Evolutionary conservation across 441 rosid species (phyloP).

Genomic region (Geranium incanum): DNA sequence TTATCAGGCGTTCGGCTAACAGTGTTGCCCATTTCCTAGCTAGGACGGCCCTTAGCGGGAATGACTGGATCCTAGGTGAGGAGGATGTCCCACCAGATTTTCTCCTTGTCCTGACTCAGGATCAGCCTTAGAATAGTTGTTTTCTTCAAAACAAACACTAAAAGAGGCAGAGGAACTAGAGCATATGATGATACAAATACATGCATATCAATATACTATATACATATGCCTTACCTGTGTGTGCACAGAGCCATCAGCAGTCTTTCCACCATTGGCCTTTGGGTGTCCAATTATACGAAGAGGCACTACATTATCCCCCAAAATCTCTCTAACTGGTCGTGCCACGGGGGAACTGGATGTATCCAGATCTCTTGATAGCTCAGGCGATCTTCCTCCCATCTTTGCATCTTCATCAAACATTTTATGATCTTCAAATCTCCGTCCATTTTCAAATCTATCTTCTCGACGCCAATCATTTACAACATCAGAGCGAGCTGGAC

Average conservation of each 20-base stretch:
- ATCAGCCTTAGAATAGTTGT: no score
- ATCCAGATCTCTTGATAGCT: constrained; percentile 49
- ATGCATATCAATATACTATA: neutral
- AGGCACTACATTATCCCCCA: constrained; percentile 78
- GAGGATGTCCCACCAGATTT: no score
- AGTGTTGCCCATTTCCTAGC: no score
- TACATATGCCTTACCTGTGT: constrained; percentile 46
- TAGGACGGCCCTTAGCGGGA: no score
- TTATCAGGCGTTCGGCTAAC: no score
- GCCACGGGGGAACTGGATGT: constrained; percentile 67
- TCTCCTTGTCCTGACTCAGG: no score
- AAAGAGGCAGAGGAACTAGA: no score
- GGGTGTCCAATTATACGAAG: constrained; percentile 71
- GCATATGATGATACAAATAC: neutral
- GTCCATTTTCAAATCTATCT: constrained; percentile 77
- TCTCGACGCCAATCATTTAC: constrained; percentile 89
- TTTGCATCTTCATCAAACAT: constrained; percentile 48
- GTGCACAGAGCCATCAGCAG: constrained; percentile 36
- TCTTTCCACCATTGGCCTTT: constrained; percentile 47
- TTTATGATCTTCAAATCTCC: constrained; percentile 45
- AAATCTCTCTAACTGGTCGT: constrained; percentile 87
- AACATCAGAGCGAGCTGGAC: constrained; percentile 76
- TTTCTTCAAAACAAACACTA: no score
- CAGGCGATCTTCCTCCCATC: constrained; percentile 69
- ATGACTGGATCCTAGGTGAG: no score